A percentile compares a stretch with the other conserved stretches of the same genome.
phyloP scores from a whole-genome alignment of 2,329 filamentous ascomycete genomes.

The Colletotrichum sp. region DNA sequence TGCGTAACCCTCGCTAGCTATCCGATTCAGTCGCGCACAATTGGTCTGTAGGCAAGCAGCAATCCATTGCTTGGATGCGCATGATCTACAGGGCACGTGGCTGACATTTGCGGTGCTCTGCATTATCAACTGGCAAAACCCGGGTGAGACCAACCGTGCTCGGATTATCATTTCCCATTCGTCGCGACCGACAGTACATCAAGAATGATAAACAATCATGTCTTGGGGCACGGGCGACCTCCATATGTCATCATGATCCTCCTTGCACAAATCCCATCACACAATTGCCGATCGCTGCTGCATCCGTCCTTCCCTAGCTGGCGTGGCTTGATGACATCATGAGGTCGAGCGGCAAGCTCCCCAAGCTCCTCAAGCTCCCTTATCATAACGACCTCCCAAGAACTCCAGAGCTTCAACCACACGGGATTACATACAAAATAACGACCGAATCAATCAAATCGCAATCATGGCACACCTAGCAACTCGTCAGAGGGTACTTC shows the following conservation, averaged over 20 bases:
- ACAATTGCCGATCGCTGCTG: constrained; percentile 15
- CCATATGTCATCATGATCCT: background rate
- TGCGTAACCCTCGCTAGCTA: background rate
- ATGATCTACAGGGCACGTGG: background rate
- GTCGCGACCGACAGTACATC: background rate
- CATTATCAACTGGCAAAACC: background rate
- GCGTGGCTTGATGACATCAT: constrained; percentile 13
- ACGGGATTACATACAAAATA: background rate
- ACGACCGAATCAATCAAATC: background rate
- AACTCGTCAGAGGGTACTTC: background rate
- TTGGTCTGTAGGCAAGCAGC: background rate
- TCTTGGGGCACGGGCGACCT: background rate
- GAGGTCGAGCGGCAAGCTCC: background rate
- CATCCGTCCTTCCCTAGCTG: background rate
- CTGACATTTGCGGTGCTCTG: background rate
- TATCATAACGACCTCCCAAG: background rate
- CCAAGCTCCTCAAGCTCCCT: background rate
- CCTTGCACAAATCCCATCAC: background rate
- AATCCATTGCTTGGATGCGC: background rate
- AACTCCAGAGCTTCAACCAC: background rate
- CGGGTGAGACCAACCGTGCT: background rate
- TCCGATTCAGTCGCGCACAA: background rate
- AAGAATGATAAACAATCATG: background rate
- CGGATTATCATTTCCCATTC: background rate
- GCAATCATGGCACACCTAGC: background rate